Percentiles rank a stretch among this genome's conserved stretches.
Conservation (phyloP, 2,329 filamentous ascomycete species). For the Aspergillus pseudoviridinutans region DNA sequence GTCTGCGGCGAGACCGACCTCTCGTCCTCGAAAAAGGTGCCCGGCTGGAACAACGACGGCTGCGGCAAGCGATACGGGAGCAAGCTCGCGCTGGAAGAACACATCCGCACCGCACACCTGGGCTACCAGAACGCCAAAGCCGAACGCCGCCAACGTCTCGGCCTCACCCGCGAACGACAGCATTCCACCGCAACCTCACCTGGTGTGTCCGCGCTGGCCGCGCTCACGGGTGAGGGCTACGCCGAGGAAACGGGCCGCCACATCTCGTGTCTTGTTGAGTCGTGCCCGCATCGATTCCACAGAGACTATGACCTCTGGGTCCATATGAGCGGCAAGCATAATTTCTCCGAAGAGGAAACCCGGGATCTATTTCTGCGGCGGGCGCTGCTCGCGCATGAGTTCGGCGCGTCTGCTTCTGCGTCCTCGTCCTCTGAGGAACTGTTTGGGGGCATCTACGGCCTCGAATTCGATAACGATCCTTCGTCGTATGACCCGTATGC, state of each 20-base stretch:
- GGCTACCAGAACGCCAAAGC: conserved; percentile 49
- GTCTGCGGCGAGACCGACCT: conserved; percentile 71
- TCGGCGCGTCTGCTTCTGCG: conserved; percentile 5
- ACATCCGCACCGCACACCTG: conserved; percentile 78
- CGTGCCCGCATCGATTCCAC: conserved; percentile 54
- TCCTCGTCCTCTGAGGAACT: conserved; percentile 18
- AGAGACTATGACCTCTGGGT: conserved; percentile 55
- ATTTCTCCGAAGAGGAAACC: conserved; percentile 36
- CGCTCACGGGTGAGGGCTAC: conserved; percentile 57
- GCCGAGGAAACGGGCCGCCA: conserved; percentile 45
- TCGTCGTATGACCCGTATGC: conserved; percentile 14
- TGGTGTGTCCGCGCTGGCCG: conserved; percentile 36
- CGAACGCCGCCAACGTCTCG: conserved; percentile 32
- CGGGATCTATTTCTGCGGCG: conserved; percentile 39
- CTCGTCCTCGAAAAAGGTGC: conserved; percentile 53
- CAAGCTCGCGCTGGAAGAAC: conserved; percentile 76
- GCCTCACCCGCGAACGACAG: conserved; percentile 16
- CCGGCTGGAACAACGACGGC: conserved; percentile 62
- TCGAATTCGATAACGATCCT: conserved; percentile 28
- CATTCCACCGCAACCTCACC: conserved; percentile 8
- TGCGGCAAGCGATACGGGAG: conserved; percentile 74
- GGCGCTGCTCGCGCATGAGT: conserved; percentile 31
- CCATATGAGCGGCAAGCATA: conserved; percentile 50
- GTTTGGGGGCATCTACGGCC: conserved; percentile 33
- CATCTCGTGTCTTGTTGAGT: conserved; percentile 49